These are phyloP conservation scores for Geotrichum carabidarum DNA, from an alignment of 1,139 yeast species.

Conservation along the genomic window DNA sequence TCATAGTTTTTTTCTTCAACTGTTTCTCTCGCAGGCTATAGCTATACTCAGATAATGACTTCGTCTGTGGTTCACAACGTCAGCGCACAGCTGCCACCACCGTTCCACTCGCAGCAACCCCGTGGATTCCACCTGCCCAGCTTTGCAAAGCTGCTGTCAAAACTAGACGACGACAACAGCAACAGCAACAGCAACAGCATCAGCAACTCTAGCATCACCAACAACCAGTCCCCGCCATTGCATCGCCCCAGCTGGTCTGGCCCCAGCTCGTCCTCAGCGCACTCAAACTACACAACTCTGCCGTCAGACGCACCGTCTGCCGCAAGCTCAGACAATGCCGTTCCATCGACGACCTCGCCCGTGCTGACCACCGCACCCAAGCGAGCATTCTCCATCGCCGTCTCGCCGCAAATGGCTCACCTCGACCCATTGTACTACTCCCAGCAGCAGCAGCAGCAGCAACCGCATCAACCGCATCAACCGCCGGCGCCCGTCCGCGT, in stretches of 20 bases:
- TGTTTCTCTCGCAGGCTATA: too few species aligned
- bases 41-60: too few species aligned
- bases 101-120: too few species aligned
- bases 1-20: too few species aligned
- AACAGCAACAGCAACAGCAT: background rate
- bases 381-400: background rate
- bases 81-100: too few species aligned
- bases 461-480: background rate
- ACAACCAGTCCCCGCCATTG: background rate
- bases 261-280: background rate
- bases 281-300: constrained; percentile 4
- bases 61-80: too few species aligned
- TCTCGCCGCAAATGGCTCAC: background rate
- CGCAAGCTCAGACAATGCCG: constrained; percentile 7
- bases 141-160: constrained; percentile 3
- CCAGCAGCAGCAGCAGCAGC: background rate
- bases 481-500: background rate
- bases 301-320: constrained; percentile 1
- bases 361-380: background rate
- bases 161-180: background rate
- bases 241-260: background rate
- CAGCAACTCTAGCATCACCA: background rate
- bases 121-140: background rate
- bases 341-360: background rate
- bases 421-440: background rate